These are phyloP conservation scores for Pelomyxa schiedti DNA, from an alignment of 78 protist genomes.

Conservation along the genomic window DNA sequence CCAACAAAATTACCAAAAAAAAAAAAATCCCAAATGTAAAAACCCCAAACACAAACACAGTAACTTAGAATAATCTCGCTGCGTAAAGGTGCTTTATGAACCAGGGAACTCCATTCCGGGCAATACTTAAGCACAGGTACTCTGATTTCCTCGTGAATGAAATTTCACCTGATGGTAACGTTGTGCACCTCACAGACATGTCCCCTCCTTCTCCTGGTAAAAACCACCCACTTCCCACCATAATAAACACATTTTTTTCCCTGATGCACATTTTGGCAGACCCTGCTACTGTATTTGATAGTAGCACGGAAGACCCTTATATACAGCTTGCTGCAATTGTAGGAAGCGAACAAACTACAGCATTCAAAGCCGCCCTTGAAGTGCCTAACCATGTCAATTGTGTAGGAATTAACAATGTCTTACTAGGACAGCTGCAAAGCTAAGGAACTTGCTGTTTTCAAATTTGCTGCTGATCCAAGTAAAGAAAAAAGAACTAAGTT, in stretches of 20 bases:
- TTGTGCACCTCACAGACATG: constrained; percentile 1
- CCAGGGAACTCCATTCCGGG: constrained; percentile 15
- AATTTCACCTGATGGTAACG: constrained; percentile 26
- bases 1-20: too few species aligned
- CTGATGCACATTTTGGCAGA: too few species aligned
- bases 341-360: constrained; percentile 13
- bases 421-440: neutral
- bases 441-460: constrained; percentile 10
- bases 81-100: constrained; percentile 24
- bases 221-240: too few species aligned
- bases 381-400: too few species aligned
- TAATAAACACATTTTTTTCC: too few species aligned
- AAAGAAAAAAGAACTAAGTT: constrained; percentile 26
- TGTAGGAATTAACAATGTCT: too few species aligned
- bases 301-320: too few species aligned
- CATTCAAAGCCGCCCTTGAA: constrained; percentile 7
- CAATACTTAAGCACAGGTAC: constrained; percentile 36
- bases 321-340: constrained; percentile 10
- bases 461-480: neutral
- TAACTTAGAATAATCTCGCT: too few species aligned
- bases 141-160: constrained; percentile 57
- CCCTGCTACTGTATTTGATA: too few species aligned
- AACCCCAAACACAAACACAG: too few species aligned
- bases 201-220: neutral
- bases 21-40: too few species aligned